Conservation (phyloP, 2,329 filamentous ascomycete genomes). For the Colletotrichum eleusines region DNA sequence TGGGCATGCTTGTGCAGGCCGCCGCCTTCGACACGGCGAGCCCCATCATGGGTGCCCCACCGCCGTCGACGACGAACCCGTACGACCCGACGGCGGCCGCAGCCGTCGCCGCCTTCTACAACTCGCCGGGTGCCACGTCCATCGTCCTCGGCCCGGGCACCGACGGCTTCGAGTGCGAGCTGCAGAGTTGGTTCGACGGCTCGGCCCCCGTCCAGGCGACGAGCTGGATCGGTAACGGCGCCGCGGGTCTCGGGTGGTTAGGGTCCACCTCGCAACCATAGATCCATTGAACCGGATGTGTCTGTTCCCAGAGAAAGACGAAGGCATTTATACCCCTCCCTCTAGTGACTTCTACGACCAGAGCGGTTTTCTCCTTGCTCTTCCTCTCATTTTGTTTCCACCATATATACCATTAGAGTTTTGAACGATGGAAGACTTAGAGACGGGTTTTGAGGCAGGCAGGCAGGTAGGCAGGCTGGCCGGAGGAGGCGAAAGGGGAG, state of each 20-base stretch:
- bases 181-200: conserved; percentile 49
- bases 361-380: not conserved
- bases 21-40: conserved; percentile 52
- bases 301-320: not conserved
- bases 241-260: conserved; percentile 36
- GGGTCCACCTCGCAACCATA: conserved; percentile 3
- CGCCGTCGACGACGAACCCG: conserved; percentile 20
- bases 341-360: not conserved
- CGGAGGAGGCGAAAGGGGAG: too few species aligned
- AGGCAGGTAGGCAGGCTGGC: too few species aligned
- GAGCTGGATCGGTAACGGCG: conserved; percentile 39
- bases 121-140: conserved; percentile 43
- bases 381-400: not conserved
- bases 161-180: conserved; percentile 61
- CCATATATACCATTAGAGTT: not conserved
- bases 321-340: not conserved
- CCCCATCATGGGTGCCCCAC: conserved; percentile 18
- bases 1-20: conserved; percentile 57
- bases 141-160: conserved; percentile 50
- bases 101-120: conserved; percentile 32
- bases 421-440: not conserved
- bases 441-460: too few species aligned
- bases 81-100: conserved; percentile 44
- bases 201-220: conserved; percentile 33
- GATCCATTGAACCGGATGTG: too few species aligned